These are phyloP conservation scores for Mucor lusitanicus DNA, from an alignment of 371 early-diverging fungal genomes.

Conservation along the genomic window DNA sequence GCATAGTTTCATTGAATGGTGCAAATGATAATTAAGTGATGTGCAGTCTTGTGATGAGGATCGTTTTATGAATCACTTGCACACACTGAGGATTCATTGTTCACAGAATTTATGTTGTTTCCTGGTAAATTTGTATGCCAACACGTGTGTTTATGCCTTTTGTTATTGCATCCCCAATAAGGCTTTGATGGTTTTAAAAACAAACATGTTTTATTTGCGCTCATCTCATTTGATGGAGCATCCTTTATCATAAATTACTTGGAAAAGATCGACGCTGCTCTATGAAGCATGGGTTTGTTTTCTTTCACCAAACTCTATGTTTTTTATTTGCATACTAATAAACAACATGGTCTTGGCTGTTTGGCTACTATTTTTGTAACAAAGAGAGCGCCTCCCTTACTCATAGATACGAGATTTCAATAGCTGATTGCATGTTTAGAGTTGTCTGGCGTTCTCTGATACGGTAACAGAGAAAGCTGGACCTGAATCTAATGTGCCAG, in stretches of 20 bases:
- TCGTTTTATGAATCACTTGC: neutral
- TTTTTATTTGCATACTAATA: neutral
- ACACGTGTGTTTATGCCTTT: neutral
- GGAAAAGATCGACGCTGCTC: neutral
- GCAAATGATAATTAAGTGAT: neutral
- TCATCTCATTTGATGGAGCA: neutral
- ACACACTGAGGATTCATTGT: neutral
- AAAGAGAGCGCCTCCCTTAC: neutral
- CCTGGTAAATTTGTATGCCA: neutral
- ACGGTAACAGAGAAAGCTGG: too few species aligned
- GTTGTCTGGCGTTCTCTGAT: too few species aligned
- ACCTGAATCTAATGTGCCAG: neutral
- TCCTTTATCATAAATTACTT: neutral
- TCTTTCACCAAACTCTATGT: neutral
- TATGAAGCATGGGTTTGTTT: neutral
- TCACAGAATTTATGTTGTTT: neutral
- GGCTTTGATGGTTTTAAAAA: neutral
- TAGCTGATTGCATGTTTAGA: neutral
- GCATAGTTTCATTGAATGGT: neutral
- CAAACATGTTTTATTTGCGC: neutral
- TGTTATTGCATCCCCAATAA: neutral
- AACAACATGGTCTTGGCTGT: neutral
- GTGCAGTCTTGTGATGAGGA: neutral
- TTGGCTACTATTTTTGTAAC: neutral
- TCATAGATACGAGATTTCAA: too few species aligned